Evolutionary conservation across 2,329 filamentous ascomycete genomes (phyloP), one percentile per base, ranked within the genome.

Genomic region (Iodosphaeria phyllophila): DNA sequence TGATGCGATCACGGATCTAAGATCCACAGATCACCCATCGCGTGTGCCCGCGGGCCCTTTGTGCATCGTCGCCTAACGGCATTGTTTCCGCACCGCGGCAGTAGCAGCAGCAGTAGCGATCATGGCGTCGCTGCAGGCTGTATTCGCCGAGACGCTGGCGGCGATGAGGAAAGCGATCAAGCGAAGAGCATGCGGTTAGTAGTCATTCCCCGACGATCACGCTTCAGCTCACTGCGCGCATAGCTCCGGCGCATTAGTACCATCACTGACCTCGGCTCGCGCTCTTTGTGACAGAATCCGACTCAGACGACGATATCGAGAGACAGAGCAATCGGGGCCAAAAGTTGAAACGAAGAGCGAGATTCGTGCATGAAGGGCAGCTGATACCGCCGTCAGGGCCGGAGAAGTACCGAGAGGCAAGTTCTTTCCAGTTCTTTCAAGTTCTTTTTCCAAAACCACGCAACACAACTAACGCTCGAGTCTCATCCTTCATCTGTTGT

Each of bases 291-390:
- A 19, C 49, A 83, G 78, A 80, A 32, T 79, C 73, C 37, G 78
- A 84, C 44, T 79, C 75, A 30, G 79, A 86, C 47, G 70, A 72
- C 31, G 64, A 69, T 27, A 71, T 82, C 38, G 62, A 72, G 31
- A 60, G 64, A 37, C 65, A 64, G 37, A 74, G 70, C 29, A 83
- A 83, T 47, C 72, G 77, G 41, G 76, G 75, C 32, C 69, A 80
- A 48, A 86, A 84, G 46, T 58, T 86, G 22, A 79, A 83, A 56
- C 76, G 70, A 46, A 64, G 69, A 38, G 72, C 78, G 22, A 64
- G 69, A 36, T 78, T 78, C 42, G 64, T 76, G 22, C 72, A 67
- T 37, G 60, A 71, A 40, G 76, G 76, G 30, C 70, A 74, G 39
- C 56, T 83, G 33, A 68, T 74, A 21, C 62, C 68, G 14, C 63